Evolutionary conservation across 140 eudicot genomes (phyloP).

Genomic region (Senecio squalidus): DNA sequence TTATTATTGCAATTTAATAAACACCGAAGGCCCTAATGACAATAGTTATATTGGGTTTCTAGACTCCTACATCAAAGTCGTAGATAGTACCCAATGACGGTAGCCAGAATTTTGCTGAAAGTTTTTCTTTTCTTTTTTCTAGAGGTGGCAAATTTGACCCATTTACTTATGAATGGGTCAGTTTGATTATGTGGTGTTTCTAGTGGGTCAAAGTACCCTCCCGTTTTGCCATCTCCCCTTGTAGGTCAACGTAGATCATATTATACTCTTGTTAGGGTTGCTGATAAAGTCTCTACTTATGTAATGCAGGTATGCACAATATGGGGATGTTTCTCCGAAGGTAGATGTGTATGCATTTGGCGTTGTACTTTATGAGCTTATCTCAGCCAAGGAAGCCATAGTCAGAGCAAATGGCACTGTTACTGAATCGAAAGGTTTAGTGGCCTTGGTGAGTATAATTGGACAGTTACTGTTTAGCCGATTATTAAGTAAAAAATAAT

Average conservation of each 20-base stretch:
- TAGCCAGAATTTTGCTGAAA: not conserved
- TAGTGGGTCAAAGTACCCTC: not conserved
- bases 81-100: not conserved
- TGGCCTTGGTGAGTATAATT: slow-evolving; percentile 53
- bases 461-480: not conserved
- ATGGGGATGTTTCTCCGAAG: slow-evolving; percentile 82
- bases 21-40: not conserved
- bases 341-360: slow-evolving; percentile 95
- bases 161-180: not conserved
- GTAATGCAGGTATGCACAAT: slow-evolving; percentile 69
- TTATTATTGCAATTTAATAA: slow-evolving; percentile 8
- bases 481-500: slow-evolving; percentile 2
- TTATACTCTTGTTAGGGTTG: not conserved
- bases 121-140: not conserved
- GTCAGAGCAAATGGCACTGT: slow-evolving; percentile 45
- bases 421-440: slow-evolving; percentile 67
- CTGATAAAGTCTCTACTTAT: slow-evolving; percentile 7
- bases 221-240: not conserved
- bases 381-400: slow-evolving; percentile 88
- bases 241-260: not conserved
- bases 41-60: slow-evolving; percentile 12
- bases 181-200: too few relatives aligned
- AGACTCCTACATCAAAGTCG: not conserved
- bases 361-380: slow-evolving; percentile 86
- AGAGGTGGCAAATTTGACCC: slow-evolving; percentile 2